Evolutionary conservation across 2,329 filamentous ascomycete species (phyloP), one percentile per base, ranked within the genome.

Genomic region (Colletotrichum abscissum): DNA sequence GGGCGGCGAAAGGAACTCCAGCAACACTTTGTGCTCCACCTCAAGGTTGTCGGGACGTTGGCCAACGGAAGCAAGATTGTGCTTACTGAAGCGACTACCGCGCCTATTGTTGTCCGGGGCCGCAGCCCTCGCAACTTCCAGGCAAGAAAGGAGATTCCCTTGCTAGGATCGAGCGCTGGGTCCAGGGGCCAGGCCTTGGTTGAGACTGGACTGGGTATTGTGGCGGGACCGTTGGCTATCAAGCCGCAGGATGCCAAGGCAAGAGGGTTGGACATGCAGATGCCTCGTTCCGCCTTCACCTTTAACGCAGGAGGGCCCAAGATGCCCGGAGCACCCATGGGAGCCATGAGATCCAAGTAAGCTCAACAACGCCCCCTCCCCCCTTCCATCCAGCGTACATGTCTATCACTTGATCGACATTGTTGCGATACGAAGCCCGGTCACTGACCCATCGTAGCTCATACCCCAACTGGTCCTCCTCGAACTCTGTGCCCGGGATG

Each of bases 51-150:
- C 75, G 95, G 93, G 19, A 97, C 94, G 0, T 85, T 98, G 63
- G 90, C 94, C 1, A 97, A 94, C 74, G 95, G 95, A n/a, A 89
- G 88, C 42, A 97, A 95, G 82, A 89, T 95, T 42, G 89, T 94
- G 8, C 88, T 98, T 64, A 93, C 93, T 64, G 95, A 98, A 82
- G 92, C 95, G 19, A 92, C 92, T 35, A 98, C 96, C 0, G 93
- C 95, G 1, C 94, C 96, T 2, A 96, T 98, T 77, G 97, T 98
- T 67, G 96, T 98, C 35, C 93, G 96, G 74, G 96, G 96, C 46
- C 91, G 96, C 78, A 98, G 95, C 82, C 96, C 96, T 4, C 90
- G 96, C 49, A 98, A 98, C 82, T 98, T 98, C 82, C 95, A 97
- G 82, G 93, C 95, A 11, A 90, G 96, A 65, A 98, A 98, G 82